Evolutionary conservation across 257 asterid genomes (phyloP), one percentile per base, ranked within the genome.

Genomic region (Ligustrum vulgare): DNA sequence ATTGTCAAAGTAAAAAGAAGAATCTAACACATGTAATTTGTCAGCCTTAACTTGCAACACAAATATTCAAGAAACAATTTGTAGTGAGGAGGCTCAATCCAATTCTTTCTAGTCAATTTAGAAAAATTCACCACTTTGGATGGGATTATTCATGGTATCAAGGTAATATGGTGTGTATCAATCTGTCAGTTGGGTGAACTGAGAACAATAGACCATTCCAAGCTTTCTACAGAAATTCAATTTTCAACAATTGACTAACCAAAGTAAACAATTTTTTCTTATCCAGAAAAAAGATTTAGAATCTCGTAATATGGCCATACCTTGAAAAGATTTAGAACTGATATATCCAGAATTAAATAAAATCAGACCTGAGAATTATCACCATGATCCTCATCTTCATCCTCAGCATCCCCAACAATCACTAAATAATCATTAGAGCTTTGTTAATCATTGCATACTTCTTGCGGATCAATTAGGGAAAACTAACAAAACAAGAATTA

Each of bases 341-440:
- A 6, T 3, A 23, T 60, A 58, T 58, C 31, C 15, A 70, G 56
- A 62, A 22, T 60, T 37, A 76, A 25, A 77, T 43, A 69, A 72
- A 67, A 72, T n/a, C 8, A 45, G 84, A 94, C 98, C 97, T 84
- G 96, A 80, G 85, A 78, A 90, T 86, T 77, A 73, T 78, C 91
- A 75, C 80, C 93, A 77, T 75, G 83, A 65, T 87, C 94, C 31
- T 83, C 47, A 1, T 39, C 75, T 6, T 72, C 78, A 8, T 80
- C 86, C 28, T 83, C 93, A 11, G 75, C 85, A 31, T 86, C 94
- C 72, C 82, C 91, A 71, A 83, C 84, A 51, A 78, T 80, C 85
- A 87, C 94, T 88, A 35, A 25, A 69, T 15, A 82, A 77, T 74
- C 63, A 75, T 75, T 47, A 81, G 35, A 79, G 34, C 56, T 51